Evolutionary conservation across 2,329 filamentous ascomycete genomes (phyloP), one percentile per base, ranked within the genome.

Genomic region (Colletotrichum eleusines): DNA sequence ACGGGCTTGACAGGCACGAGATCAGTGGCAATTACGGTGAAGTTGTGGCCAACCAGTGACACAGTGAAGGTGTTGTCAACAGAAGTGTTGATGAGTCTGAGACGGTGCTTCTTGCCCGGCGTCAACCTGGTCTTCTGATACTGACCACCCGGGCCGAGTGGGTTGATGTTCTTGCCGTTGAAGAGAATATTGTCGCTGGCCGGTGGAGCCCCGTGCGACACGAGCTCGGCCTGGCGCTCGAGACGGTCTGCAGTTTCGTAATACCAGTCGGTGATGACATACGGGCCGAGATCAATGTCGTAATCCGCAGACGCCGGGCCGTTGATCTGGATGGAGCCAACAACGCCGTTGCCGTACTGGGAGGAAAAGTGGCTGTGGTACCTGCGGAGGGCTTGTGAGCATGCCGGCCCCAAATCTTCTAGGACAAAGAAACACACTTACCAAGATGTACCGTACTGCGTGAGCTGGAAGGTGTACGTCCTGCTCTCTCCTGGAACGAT

Each of bases 281-380:
- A 83, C 3, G 74, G 67, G 1, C 91, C 90, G 0, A 91, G 81
- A 74, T 93, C 91, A 51, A 86, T 83, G 72, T 93, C 89, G 74
- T 91, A 91, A 58, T 75, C 73, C 40, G 72, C 73, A 23, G 73
- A 73, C 26, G 74, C 72, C 0, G 88, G 88, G 0, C 86, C 86
- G 60, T 85, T 78, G 63, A 88, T 84, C 40, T 87, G 76, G 40
- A 90, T 84, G 0, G 83, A 77, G 1, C 88, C 88, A 14, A 83
- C 77, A 0, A 89, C 77, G 14, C 88, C 88, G 72, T 89, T 84
- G 40, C 81, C 82, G 71, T 87, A 86, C 75, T 87, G 85, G 20
- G 80, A 78, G 7, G 81, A 81, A 74, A 85, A 85, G 76, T 88
- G 86, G 42, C 81, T 83, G 76, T 88, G 86, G 73, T 87, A 87